These are phyloP conservation scores for Stagonosporopsis chrysanthemi DNA, from an alignment of 2,329 filamentous ascomycete species.

Conservation along the genomic window DNA sequence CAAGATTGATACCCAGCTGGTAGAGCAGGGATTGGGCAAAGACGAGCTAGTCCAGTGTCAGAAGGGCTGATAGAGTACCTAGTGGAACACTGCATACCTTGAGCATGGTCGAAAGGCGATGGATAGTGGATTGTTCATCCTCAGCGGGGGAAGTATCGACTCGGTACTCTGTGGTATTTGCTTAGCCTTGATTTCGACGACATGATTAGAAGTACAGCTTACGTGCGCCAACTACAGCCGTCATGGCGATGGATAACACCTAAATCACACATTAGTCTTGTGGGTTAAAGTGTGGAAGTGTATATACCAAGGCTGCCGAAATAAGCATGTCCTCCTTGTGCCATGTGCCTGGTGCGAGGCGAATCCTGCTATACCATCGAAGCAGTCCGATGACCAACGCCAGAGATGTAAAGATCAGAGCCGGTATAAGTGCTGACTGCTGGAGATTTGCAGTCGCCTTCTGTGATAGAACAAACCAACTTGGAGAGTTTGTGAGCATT, in stretches of 20 bases:
- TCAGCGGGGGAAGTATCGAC: neutral
- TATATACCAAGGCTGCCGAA: conserved; percentile 35
- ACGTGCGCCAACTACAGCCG: conserved; percentile 35
- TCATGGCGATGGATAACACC: conserved; percentile 39
- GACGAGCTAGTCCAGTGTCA: conserved; percentile 32
- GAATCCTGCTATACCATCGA: conserved; percentile 39
- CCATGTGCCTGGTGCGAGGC: conserved; percentile 21
- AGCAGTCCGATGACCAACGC: conserved; percentile 33
- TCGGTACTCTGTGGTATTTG: conserved; percentile 13
- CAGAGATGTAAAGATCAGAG: conserved; percentile 34
- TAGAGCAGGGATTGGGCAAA: conserved; percentile 43
- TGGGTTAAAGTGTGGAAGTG: neutral
- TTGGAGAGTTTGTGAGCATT: conserved; percentile 31
- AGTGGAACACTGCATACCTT: conserved; percentile 19
- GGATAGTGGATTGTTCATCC: neutral
- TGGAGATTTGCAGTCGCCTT: conserved; percentile 34
- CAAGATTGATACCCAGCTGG: conserved; percentile 41
- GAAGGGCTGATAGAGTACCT: neutral
- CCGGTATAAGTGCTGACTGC: conserved; percentile 33
- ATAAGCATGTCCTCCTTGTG: conserved; percentile 40
- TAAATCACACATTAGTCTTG: conserved; percentile 17
- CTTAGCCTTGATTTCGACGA: neutral
- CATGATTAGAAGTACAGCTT: neutral
- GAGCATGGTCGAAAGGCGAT: conserved; percentile 24
- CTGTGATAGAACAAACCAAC: conserved; percentile 35